These are phyloP conservation scores for Harrya chromipes DNA, from an alignment of 768 basidiomycete species.

Conservation along the genomic window DNA sequence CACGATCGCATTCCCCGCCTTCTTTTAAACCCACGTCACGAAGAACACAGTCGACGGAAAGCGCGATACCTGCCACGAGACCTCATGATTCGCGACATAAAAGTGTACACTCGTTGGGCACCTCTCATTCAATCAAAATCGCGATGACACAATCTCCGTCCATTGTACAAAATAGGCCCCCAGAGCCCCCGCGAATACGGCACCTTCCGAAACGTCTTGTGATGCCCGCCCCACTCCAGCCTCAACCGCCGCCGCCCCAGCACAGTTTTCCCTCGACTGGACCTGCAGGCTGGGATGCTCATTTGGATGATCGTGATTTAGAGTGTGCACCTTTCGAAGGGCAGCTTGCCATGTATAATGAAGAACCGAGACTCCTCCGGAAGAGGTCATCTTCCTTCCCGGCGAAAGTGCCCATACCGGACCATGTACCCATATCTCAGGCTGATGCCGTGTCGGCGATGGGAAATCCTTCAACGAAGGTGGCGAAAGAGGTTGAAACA, in stretches of 20 bases:
- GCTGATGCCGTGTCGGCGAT: slow-evolving; percentile 6
- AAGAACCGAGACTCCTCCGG: slow-evolving; percentile 20
- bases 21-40: neutral
- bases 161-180: slow-evolving; percentile 4
- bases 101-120: slow-evolving; percentile 10
- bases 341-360: slow-evolving; percentile 6
- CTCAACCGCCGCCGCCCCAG: slow-evolving; percentile 20
- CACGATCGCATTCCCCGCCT: slow-evolving; percentile 6
- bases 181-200: slow-evolving; percentile 20
- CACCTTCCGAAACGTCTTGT: slow-evolving; percentile 64
- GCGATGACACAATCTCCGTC: slow-evolving; percentile 4
- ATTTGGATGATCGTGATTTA: slow-evolving; percentile 4
- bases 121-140: slow-evolving; percentile 1
- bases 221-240: slow-evolving; percentile 69
- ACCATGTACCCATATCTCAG: slow-evolving; percentile 16
- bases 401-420: slow-evolving; percentile 25
- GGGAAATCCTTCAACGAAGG: slow-evolving; percentile 8
- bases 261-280: slow-evolving; percentile 8
- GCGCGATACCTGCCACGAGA: neutral
- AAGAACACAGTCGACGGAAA: slow-evolving; percentile 4
- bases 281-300: slow-evolving; percentile 3
- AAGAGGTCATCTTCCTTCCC: slow-evolving; percentile 26
- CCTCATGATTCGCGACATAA: slow-evolving; percentile 3
- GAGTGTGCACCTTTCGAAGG: slow-evolving; percentile 4
- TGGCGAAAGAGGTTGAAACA: slow-evolving; percentile 15